Evolutionary conservation across 1,139 yeast species (phyloP), one percentile per base, ranked within the genome.

Genomic region (Kluyveromyces sp.): DNA sequence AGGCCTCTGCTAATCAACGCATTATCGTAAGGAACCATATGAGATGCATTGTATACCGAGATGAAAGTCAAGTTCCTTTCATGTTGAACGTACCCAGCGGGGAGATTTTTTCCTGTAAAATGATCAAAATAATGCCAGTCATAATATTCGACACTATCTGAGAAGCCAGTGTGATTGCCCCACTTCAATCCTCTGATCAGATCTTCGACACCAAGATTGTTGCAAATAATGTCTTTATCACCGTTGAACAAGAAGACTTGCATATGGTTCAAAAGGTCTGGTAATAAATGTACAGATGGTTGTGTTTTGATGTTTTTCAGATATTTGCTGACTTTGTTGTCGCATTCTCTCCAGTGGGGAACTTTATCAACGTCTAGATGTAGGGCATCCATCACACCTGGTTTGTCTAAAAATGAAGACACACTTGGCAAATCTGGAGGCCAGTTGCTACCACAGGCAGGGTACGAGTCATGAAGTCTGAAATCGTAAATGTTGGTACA

Each of bases 361-460:
- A 57, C 49, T 11, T 46, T 45, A 36, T 51, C 52, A 3, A 56
- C 46, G 29, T 66, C 64, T 51, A 83, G 61, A 61, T 83, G 78
- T 54, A 92, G 67, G 3, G 82, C 75, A 25, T 66, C 57, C 58
- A 77, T 74, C 15, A 85, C 92, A 1, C 73, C 74, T 1, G 69
- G 67, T 1, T 66, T 60, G 19, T 75, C 68, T 47, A 92, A 72
- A 57, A 84, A 92, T 8, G 78, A 75, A 0, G 73, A 67, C 12
- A 88, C 80, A 39, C 66, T 53, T 0, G 64, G 67, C 50, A 89
- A 67, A 51, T 79, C 92, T 19, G 75, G 76, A 0, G 99, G 99
- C 99, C 99, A 92, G 59, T 84, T 83, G 78, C 79, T 74, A 3
- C 98, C 98, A 66, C 99, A 92, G 0, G 84, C 68, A 0, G 97